Conservation (phyloP, 2,329 filamentous ascomycete genomes). For the Thelonectria olida region DNA sequence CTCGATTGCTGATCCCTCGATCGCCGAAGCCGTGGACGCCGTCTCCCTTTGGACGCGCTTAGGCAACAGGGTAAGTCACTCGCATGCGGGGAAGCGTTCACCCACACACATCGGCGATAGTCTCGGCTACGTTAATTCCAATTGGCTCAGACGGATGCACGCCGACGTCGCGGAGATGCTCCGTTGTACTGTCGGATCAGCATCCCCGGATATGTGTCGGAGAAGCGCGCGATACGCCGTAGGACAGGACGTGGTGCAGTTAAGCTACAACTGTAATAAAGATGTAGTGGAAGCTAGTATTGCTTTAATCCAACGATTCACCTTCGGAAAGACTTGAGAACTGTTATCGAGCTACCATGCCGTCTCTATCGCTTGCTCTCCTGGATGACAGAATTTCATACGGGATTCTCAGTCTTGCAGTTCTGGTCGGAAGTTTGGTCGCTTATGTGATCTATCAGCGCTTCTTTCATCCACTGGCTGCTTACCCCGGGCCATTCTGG, state of each 20-base stretch:
- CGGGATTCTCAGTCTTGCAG: neutral
- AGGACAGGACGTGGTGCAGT: neutral
- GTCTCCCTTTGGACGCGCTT: no score
- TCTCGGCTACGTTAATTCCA: constrained; percentile 9
- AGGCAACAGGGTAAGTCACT: no score
- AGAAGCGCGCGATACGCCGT: no score
- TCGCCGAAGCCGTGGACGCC: no score
- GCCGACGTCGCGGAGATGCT: neutral
- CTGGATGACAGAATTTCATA: neutral
- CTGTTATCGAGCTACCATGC: neutral
- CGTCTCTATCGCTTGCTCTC: neutral
- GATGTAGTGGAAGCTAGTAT: neutral
- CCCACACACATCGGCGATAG: neutral
- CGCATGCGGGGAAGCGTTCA: neutral
- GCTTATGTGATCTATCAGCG: constrained; percentile 20
- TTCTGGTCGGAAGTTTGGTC: neutral
- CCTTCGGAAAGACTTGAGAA: neutral
- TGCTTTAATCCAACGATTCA: neutral
- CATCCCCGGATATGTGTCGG: neutral
- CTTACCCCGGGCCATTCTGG: constrained; percentile 23
- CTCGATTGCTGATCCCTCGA: no score
- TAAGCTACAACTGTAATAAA: neutral
- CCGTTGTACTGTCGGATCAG: no score
- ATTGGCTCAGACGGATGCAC: neutral
- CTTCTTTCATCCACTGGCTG: constrained; percentile 22